These are phyloP conservation scores for Cercospora sp. DNA, from an alignment of 2,329 filamentous ascomycete genomes.

Conservation along the genomic window DNA sequence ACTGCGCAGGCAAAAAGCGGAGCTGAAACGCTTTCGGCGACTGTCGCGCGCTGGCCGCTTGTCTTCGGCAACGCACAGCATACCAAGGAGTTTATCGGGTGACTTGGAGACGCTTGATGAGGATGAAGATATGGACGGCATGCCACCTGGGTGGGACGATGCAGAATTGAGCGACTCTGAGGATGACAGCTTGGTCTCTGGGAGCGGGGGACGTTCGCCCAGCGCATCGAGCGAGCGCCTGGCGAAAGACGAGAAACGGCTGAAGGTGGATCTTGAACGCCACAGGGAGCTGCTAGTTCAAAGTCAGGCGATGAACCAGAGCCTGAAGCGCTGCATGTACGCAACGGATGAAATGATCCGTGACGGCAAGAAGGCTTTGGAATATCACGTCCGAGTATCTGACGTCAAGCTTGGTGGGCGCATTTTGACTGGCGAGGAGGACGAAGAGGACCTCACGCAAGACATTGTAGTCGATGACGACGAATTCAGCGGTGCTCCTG, in stretches of 20 bases:
- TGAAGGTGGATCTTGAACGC: slow-evolving; percentile 82
- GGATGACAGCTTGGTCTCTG: slow-evolving; percentile 36
- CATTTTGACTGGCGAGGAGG: slow-evolving; percentile 65
- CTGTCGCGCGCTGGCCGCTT: slow-evolving; percentile 78
- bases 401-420: slow-evolving; percentile 81
- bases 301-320: slow-evolving; percentile 93
- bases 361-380: slow-evolving; percentile 82
- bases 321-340: slow-evolving; percentile 81
- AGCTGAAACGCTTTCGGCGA: slow-evolving; percentile 82
- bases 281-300: slow-evolving; percentile 87
- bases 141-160: slow-evolving; percentile 16
- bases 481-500: slow-evolving; percentile 21
- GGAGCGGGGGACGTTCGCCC: slow-evolving; percentile 34
- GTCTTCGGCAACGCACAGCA: slow-evolving; percentile 51
- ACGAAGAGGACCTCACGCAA: slow-evolving; percentile 23
- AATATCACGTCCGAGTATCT: slow-evolving; percentile 74
- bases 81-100: slow-evolving; percentile 41
- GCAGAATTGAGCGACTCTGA: slow-evolving; percentile 35
- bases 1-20: slow-evolving; percentile 84
- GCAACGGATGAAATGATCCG: slow-evolving; percentile 90
- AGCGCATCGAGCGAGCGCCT: slow-evolving; percentile 53
- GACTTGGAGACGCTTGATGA: slow-evolving; percentile 38
- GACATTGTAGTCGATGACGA: slow-evolving; percentile 33
- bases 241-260: slow-evolving; percentile 74
- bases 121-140: slow-evolving; percentile 24